phyloP scores from a whole-genome alignment of 108 stramenopile species.

The Skeletonema potamos region DNA sequence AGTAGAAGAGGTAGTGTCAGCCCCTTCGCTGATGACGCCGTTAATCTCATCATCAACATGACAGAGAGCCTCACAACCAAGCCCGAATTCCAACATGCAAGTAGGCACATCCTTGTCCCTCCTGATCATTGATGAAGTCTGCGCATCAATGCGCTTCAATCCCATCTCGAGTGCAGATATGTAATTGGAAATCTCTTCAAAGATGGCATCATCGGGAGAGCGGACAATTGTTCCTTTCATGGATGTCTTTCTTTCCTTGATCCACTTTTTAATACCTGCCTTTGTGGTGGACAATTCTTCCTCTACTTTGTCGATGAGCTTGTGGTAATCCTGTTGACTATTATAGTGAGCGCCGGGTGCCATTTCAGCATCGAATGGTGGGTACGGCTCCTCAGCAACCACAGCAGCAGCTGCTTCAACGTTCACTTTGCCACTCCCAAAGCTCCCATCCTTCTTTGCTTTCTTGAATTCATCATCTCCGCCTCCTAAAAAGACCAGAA shows the following conservation, averaged over 20 bases:
- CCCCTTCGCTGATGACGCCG: constrained; percentile 37
- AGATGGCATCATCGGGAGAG: constrained; percentile 36
- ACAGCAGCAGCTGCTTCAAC: constrained; percentile 7
- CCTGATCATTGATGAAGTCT: constrained; percentile 36
- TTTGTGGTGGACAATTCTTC: constrained; percentile 23
- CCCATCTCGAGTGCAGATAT: constrained; percentile 45
- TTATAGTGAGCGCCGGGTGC: constrained; percentile 11
- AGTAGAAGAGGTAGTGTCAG: constrained; percentile 34
- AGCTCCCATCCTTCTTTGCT: constrained; percentile 47
- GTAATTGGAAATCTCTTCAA: constrained; percentile 41
- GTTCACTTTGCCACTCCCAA: not conserved
- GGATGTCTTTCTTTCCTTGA: constrained; percentile 42
- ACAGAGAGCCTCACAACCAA: constrained; percentile 48
- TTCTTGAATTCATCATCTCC: constrained; percentile 49
- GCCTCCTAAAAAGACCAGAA: constrained; percentile 75
- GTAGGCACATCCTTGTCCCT: constrained; percentile 6
- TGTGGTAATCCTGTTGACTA: constrained; percentile 6
- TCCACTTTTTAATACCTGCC: constrained; percentile 40
- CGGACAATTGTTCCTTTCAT: constrained; percentile 26
- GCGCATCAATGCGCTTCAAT: constrained; percentile 24
- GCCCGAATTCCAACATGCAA: constrained; percentile 44
- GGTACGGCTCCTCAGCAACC: constrained; percentile 2
- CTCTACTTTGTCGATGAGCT: constrained; percentile 20
- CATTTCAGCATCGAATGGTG: not conserved
- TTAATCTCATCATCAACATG: constrained; percentile 52